phyloP scores from a whole-genome alignment of 495 filamentous ascomycete species.

The Ascobolus immersus region DNA sequence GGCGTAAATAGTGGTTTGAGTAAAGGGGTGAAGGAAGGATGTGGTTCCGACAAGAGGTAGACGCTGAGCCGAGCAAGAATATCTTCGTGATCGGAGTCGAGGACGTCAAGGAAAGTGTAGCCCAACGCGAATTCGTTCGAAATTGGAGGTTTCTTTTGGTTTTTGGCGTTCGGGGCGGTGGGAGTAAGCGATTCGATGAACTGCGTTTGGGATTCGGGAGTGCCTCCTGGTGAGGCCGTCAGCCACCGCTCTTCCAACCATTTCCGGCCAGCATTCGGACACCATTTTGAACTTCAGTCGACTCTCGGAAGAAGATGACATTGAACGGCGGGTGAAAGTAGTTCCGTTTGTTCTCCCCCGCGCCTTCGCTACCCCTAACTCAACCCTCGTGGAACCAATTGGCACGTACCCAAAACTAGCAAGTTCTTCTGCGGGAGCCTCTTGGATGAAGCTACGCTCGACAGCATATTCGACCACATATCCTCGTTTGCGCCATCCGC shows the following conservation, averaged over 20 bases:
- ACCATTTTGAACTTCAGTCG: no score
- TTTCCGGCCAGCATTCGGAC: no score
- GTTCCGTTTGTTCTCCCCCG: no score
- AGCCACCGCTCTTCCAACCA: no score
- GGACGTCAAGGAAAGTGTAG: conserved; percentile 84
- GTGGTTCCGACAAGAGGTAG: conserved; percentile 64
- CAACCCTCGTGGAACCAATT: no score
- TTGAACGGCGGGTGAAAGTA: no score
- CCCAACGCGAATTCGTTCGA: conserved; percentile 84
- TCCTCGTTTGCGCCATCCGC: conserved; percentile 61
- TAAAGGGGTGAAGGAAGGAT: conserved; percentile 57
- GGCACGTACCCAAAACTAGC: conserved; percentile 47
- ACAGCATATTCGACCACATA: conserved; percentile 86
- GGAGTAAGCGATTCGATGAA: conserved; percentile 67
- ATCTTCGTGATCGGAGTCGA: conserved; percentile 91
- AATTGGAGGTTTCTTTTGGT: conserved; percentile 45
- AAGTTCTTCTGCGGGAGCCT: conserved; percentile 79
- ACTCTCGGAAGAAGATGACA: no score
- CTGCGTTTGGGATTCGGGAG: conserved; percentile 66
- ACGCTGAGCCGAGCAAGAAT: conserved; percentile 75
- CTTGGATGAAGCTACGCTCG: conserved; percentile 71
- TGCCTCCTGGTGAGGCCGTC: no score
- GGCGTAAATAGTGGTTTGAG: conserved; percentile 66
- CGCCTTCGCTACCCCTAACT: no score
- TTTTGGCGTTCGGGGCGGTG: conserved; percentile 34